phyloP scores from a whole-genome alignment of 345 rosid genomes.

The Pistacia integerrima region DNA sequence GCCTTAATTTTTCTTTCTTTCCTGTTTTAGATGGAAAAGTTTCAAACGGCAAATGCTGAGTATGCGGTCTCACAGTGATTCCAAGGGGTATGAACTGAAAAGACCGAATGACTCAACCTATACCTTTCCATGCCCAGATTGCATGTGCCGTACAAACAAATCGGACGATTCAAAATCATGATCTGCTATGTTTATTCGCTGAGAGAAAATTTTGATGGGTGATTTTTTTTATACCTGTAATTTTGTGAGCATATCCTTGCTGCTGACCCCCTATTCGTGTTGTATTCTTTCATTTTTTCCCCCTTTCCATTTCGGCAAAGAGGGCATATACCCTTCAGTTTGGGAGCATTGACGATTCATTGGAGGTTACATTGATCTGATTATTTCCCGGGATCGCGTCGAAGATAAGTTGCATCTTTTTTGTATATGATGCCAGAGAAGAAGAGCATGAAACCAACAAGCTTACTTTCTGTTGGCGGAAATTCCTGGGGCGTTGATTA shows the following conservation, averaged over 20 bases:
- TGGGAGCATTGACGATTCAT: slow-evolving; percentile 33
- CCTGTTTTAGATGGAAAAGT: slow-evolving; percentile 72
- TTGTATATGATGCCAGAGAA: slow-evolving; percentile 34
- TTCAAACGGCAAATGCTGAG: slow-evolving; percentile 87
- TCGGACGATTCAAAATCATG: slow-evolving; percentile 52
- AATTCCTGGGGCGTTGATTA: slow-evolving; percentile 21
- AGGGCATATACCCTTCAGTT: slow-evolving; percentile 37
- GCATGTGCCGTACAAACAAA: slow-evolving; percentile 85
- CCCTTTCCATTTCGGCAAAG: slow-evolving; percentile 29
- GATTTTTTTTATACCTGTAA: slow-evolving; percentile 29
- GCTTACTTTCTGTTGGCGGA: slow-evolving; percentile 16
- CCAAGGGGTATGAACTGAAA: slow-evolving; percentile 90
- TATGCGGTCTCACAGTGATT: slow-evolving; percentile 92
- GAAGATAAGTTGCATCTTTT: slow-evolving; percentile 32
- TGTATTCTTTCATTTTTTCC: slow-evolving; percentile 52
- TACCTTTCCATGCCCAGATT: slow-evolving; percentile 95
- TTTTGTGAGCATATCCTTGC: slow-evolving; percentile 26
- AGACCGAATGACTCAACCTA: slow-evolving; percentile 84
- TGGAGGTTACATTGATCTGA: slow-evolving; percentile 32
- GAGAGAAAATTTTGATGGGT: slow-evolving; percentile 10
- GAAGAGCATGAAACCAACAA: slow-evolving; percentile 15
- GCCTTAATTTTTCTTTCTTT: not conserved
- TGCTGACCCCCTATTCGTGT: slow-evolving; percentile 36
- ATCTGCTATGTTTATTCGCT: slow-evolving; percentile 40
- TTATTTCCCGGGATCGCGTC: slow-evolving; percentile 26